Conservation (phyloP, 352 stramenopile species). For the Pythium monospermum region DNA sequence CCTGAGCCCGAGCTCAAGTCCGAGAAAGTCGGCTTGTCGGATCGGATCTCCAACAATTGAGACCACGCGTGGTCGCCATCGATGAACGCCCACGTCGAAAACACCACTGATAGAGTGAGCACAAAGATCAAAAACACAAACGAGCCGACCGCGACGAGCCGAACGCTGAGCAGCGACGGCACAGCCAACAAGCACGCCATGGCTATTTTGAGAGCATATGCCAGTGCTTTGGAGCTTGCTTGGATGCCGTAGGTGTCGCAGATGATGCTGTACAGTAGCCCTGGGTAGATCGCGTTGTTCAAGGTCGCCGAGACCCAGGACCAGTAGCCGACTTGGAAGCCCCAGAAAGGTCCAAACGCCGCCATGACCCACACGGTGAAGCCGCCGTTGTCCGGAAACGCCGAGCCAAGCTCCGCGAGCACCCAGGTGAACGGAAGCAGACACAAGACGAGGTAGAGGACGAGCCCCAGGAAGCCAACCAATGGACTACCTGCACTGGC, state of each 20-base stretch:
- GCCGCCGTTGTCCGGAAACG: conserved; percentile 74
- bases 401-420: conserved; percentile 75
- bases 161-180: conserved; percentile 34
- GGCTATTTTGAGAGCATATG: conserved; percentile 30
- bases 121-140: conserved; percentile 26
- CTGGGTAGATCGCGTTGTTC: conserved; percentile 84
- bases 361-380: conserved; percentile 81
- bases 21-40: conserved; percentile 29
- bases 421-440: conserved; percentile 53
- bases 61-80: conserved; percentile 28
- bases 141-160: conserved; percentile 22
- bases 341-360: conserved; percentile 77
- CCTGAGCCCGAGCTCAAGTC: conserved; percentile 38
- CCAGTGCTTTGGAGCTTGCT: conserved; percentile 14
- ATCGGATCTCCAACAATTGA: conserved; percentile 11
- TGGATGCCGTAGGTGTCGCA: conserved; percentile 3
- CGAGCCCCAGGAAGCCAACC: conserved; percentile 53
- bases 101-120: conserved; percentile 27
- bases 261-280: conserved; percentile 35
- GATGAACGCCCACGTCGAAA: conserved; percentile 36
- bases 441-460: conserved; percentile 49
- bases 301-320: conserved; percentile 79
- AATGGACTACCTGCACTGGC: conserved; percentile 44
- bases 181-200: conserved; percentile 33
- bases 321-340: conserved; percentile 83